Evolutionary conservation across 495 filamentous ascomycete genomes (phyloP).

Genomic region (Aspergillus nanangensis): DNA sequence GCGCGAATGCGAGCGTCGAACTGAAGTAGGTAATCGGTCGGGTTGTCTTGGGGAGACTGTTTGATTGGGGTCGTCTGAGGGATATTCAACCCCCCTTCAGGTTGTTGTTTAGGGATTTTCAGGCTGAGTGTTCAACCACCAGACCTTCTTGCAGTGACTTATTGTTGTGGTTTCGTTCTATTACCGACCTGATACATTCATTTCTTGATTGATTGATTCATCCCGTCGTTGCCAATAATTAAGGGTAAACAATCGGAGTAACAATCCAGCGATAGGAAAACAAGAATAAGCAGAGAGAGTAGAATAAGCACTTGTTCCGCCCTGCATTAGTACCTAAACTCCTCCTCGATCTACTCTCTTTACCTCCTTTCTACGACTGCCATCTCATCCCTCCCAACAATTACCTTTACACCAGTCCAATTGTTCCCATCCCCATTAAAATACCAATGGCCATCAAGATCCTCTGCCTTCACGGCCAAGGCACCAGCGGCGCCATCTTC

Average conservation of each 20-base stretch:
- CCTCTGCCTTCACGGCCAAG: conserved; percentile 61
- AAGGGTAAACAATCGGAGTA: background rate
- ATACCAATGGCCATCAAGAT: conserved; percentile 41
- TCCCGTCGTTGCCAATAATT: background rate
- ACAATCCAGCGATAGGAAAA: no score
- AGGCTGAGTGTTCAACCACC: background rate
- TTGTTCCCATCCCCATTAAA: background rate
- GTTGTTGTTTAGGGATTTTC: no score
- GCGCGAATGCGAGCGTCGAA: conserved; percentile 32
- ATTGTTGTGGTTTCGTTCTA: no score
- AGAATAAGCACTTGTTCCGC: no score
- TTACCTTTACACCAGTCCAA: background rate
- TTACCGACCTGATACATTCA: background rate
- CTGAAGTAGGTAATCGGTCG: conserved; percentile 17
- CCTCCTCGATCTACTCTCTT: background rate
- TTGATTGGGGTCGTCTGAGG: background rate
- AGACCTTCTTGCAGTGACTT: background rate
- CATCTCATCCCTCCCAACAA: background rate
- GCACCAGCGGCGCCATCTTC: conserved; percentile 55
- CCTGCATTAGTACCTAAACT: no score
- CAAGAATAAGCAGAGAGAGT: no score
- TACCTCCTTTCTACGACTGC: background rate
- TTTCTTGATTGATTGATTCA: no score
- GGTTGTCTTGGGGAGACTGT: background rate
- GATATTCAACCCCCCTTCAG: conserved; percentile 4